Evolutionary conservation across 805 yeast genomes (phyloP).

Genomic region (Starmerella geochares): DNA sequence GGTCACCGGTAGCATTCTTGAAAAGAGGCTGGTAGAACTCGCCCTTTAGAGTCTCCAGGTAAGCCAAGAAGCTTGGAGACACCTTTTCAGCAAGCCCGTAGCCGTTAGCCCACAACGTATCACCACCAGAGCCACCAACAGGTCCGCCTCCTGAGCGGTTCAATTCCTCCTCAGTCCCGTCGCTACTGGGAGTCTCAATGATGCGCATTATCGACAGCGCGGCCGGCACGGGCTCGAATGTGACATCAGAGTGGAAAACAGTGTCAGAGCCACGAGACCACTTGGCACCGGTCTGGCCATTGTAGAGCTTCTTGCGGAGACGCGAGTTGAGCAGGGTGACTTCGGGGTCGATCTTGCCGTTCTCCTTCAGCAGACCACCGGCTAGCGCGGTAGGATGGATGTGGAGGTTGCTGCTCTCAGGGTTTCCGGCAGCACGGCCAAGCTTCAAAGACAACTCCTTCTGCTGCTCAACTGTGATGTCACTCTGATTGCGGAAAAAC

Average conservation of each 20-base stretch:
- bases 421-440: conserved; percentile 28
- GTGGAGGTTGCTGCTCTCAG: conserved; percentile 27
- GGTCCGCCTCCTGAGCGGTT: conserved; percentile 20
- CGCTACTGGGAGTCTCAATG: conserved; percentile 40
- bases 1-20: conserved; percentile 36
- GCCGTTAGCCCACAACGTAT: conserved; percentile 46
- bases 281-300: conserved; percentile 13
- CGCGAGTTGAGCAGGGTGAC: conserved; percentile 26
- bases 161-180: conserved; percentile 30
- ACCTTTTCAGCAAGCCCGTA: conserved; percentile 46
- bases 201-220: conserved; percentile 44
- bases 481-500: conserved; percentile 40
- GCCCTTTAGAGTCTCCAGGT: conserved; percentile 37
- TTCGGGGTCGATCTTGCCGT: conserved; percentile 29
- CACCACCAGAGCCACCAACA: conserved; percentile 36
- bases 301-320: conserved; percentile 21
- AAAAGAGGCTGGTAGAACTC: conserved; percentile 35
- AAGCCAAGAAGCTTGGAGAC: conserved; percentile 40
- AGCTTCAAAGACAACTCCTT: conserved; percentile 26
- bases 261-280: conserved; percentile 26
- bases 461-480: conserved; percentile 29
- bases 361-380: conserved; percentile 26
- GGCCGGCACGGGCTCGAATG: conserved; percentile 49
- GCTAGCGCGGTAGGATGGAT: conserved; percentile 30
- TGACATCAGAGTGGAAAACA: conserved; percentile 46